Conservation (phyloP, 805 yeast genomes). For the Starmerella bacillaris region DNA sequence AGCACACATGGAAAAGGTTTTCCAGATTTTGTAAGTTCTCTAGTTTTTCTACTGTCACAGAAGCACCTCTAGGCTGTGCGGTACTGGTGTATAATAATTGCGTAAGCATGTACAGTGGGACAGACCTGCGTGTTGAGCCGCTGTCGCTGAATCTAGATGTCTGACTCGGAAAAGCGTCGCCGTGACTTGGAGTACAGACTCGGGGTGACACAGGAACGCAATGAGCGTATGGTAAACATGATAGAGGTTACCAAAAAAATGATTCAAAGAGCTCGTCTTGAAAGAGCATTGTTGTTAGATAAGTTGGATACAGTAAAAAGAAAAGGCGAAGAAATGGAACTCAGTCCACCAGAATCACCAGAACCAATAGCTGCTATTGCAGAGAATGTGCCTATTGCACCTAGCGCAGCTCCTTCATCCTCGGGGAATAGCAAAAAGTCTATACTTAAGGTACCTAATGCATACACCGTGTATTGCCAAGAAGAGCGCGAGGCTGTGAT, state of each 20-base stretch:
- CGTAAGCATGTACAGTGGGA: neutral
- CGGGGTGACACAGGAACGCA: conserved; percentile 53
- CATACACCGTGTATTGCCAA: conserved; percentile 75
- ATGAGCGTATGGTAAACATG: conserved; percentile 58
- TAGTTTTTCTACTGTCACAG: too few species aligned
- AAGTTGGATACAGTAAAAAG: conserved; percentile 35
- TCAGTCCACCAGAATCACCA: conserved; percentile 1
- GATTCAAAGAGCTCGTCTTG: conserved; percentile 62
- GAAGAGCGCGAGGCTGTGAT: conserved; percentile 59
- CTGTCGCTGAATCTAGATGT: neutral
- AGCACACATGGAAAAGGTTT: too few species aligned
- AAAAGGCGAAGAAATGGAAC: conserved; percentile 9
- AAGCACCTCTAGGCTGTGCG: too few species aligned
- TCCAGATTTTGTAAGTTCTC: too few species aligned
- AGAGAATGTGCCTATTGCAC: neutral
- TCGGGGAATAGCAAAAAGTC: neutral
- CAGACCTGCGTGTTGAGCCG: neutral
- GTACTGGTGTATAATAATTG: too few species aligned
- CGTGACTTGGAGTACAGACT: conserved; percentile 52
- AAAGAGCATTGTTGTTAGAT: conserved; percentile 64
- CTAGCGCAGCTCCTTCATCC: neutral
- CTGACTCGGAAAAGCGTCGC: conserved; percentile 40
- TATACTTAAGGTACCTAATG: conserved; percentile 29
- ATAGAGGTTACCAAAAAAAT: conserved; percentile 60
- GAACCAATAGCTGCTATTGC: neutral